Evolutionary conservation across 257 asterid genomes (phyloP).

Genomic region (Solanum infundibuliforme): DNA sequence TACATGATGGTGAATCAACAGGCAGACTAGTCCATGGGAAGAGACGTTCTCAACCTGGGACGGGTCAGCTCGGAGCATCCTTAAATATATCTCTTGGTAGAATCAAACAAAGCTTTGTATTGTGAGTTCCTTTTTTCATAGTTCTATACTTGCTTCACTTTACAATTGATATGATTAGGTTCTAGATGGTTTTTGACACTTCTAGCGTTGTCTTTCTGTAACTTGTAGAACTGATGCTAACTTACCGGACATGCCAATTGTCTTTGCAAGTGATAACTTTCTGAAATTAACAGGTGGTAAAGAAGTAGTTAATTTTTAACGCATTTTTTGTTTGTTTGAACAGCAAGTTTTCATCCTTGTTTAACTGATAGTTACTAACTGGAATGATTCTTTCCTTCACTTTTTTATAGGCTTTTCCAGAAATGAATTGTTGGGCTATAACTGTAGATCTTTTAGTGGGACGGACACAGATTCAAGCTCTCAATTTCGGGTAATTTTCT

Average conservation of each 20-base stretch:
- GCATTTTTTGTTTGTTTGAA: neutral
- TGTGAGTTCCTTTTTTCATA: slow-evolving; percentile 64
- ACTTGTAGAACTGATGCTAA: slow-evolving; percentile 63
- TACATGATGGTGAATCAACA: slow-evolving; percentile 59
- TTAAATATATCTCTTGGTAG: slow-evolving; percentile 80
- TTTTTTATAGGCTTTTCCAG: slow-evolving; percentile 51
- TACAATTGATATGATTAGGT: neutral
- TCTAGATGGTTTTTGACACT: neutral
- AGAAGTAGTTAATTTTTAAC: neutral
- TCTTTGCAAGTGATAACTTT: slow-evolving; percentile 79
- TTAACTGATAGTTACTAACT: neutral
- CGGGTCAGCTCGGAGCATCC: slow-evolving; percentile 35
- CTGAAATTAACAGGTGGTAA: slow-evolving; percentile 66
- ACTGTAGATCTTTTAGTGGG: slow-evolving; percentile 79
- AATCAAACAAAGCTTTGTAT: slow-evolving; percentile 99
- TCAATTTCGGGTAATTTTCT: slow-evolving; percentile 10
- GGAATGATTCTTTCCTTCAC: neutral
- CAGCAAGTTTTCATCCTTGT: neutral
- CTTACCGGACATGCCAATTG: slow-evolving; percentile 73
- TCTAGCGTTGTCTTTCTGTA: neutral
- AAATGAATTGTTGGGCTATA: slow-evolving; percentile 73
- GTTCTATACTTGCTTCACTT: neutral
- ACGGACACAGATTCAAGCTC: slow-evolving; percentile 24
- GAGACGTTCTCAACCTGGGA: slow-evolving; percentile 40
- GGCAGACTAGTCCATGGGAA: slow-evolving; percentile 52